Evolutionary conservation across 176 grass and related monocot genomes (phyloP), one percentile per base, ranked within the genome.

Genomic region (Oryza punctata): DNA sequence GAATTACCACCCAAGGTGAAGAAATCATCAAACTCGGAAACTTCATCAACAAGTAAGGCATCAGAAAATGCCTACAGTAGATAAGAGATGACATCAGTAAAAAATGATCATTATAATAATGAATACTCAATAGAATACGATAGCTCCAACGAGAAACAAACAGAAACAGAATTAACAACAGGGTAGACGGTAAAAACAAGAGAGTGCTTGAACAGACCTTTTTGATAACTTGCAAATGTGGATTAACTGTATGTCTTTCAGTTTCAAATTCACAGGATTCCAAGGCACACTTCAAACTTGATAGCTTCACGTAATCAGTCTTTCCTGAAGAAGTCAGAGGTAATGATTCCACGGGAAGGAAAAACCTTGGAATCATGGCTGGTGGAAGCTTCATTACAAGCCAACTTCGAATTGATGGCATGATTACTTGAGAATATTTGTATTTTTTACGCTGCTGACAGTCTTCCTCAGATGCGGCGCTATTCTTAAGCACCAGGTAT

Each of bases 21-120:
- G 84, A 98, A 98, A 83, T 94, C 90, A 86, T 94, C 95, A 88
- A 74, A 71, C 7, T 98, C 92, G 7, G 86, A 90, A 88, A 98
- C 83, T 90, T 93, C 88, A 72, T 89, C 54, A 76, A 95, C 73
- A 38, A 73, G 88, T 60, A 98, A 67, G 13, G 63, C 86, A 54
- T 95, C 92, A 84, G 76, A 78, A 82, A 98, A 98, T 70, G 82
- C 92, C 95, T 98, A 82, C 81, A 49, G 61, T 29, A 65, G 21
- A 82, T 76, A 14, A 54, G 10, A 72, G 25, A 73, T 43, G 12
- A 47, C 63, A 18, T 82, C 78, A 89, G 33, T 82, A 66, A 57
- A 50, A 69, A 33, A 72, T 81, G 43, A 85, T 45, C 12, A 76
- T 72, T 29, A 54, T 19, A 67, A 75, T 32, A 54, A 77, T 81